Base-by-base conservation (phyloP, 352 stramenopile species). In the Globisporangium cylindrosporum region DNA sequence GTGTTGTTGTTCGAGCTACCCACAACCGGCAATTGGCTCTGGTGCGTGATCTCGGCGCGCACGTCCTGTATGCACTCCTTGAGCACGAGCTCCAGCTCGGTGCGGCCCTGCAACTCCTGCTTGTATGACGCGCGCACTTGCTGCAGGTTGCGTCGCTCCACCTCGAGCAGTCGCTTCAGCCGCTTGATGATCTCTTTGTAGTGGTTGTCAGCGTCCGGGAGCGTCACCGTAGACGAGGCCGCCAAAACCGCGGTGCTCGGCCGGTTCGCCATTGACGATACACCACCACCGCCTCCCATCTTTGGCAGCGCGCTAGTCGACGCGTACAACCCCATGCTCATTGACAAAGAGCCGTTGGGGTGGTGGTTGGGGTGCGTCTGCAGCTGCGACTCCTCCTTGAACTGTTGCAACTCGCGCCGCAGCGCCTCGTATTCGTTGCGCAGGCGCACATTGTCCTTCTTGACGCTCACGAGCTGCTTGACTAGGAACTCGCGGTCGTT, bases 121-220 rank as follows among this genome's bases (percentile, higher is more conserved):
- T 90, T 88, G 71, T 93, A 92, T 1, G 81, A 73, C 8, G 76
- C 70, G n/a, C 88, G 82, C 41, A 93, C 89, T 62, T 96, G 80
- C 64, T 89, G 78, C 32, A 97, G 64, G 34, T 94, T 96, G 18
- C 81, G 78, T 36, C 65, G 72, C 75, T 98, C 92, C 14, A 88
- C 80, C 49, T 97, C 92, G 7, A 98, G 74, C 46, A 98, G 73
- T 7, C 90, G 81, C 75, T 97, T 97, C 27, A 97, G 74, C 8
- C 91, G 78, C 73, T 96, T 95, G 70, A 97, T 97, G 61, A 97
- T 95, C 61, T 97, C 91, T 70, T 97, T 98, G 78, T 98, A 98
- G 20, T 89, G 80, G 56, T 80, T 87, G 71, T 96, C 85, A 0
- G 77, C 70, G 38, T 92, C 78, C 0, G 77, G 59, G 2, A 67